Conservation (phyloP, 345 rosid species). For the Mercurialis annua region DNA sequence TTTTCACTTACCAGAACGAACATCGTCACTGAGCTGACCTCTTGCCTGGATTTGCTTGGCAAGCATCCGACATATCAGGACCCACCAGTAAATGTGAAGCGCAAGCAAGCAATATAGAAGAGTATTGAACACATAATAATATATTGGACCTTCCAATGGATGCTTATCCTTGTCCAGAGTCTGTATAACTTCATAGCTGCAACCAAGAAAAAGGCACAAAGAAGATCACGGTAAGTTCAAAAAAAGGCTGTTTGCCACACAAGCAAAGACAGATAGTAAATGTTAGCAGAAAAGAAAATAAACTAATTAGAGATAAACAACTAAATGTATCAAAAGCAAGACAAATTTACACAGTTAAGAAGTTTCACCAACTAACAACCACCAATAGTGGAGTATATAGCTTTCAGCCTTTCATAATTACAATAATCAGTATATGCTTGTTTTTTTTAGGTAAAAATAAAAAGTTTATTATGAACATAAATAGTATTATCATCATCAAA, state of each 20-base stretch:
- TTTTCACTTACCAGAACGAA: slow-evolving; percentile 30
- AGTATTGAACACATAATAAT: slow-evolving; percentile 28
- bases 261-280: no score
- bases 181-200: slow-evolving; percentile 30
- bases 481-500: neutral
- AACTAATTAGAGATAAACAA: neutral
- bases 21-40: slow-evolving; percentile 35
- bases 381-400: neutral
- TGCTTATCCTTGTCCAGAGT: slow-evolving; percentile 27
- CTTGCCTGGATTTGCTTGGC: slow-evolving; percentile 36
- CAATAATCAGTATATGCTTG: neutral
- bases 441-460: neutral
- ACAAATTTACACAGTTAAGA: neutral
- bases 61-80: slow-evolving; percentile 37
- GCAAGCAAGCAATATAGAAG: slow-evolving; percentile 32
- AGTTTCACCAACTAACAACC: neutral
- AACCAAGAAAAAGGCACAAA: neutral
- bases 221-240: neutral
- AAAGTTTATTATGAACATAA: neutral
- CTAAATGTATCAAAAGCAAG: neutral
- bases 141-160: slow-evolving; percentile 28
- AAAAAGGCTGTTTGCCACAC: no score
- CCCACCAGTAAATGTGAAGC: slow-evolving; percentile 38
- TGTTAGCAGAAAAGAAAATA: no score
- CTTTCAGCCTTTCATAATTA: slow-evolving; percentile 5